Conservation (phyloP, 2,329 filamentous ascomycete genomes). For the Fusarium sp. region DNA sequence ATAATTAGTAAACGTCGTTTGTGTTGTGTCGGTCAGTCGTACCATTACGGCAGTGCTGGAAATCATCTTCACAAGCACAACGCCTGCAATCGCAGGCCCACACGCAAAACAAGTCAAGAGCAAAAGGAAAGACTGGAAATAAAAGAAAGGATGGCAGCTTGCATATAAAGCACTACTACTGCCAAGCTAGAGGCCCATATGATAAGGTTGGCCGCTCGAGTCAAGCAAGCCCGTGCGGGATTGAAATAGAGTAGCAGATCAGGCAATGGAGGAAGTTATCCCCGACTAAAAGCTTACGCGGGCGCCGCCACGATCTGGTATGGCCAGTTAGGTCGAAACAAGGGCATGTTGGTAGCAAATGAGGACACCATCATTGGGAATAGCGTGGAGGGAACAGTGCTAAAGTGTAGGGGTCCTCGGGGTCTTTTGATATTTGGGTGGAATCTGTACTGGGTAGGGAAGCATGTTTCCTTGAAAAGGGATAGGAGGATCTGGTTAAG, state of each 20-base stretch:
- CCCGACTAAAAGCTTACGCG: not conserved
- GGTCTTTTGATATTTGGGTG: not conserved
- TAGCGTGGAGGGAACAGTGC: not conserved
- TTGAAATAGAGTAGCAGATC: not conserved
- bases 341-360: not conserved
- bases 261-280: not conserved
- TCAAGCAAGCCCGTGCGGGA: not conserved
- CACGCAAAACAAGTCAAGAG: accelerated
- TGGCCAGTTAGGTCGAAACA: not conserved
- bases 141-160: not conserved
- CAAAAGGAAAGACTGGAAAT: too few relatives aligned
- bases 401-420: not conserved
- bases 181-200: not conserved
- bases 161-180: not conserved
- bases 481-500: too few relatives aligned
- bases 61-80: not conserved
- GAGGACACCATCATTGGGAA: not conserved
- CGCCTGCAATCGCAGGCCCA: not conserved
- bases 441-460: not conserved
- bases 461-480: not conserved
- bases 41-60: constrained; percentile 2
- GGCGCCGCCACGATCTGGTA: not conserved
- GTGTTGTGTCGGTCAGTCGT: too few relatives aligned
- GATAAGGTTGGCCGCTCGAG: not conserved
- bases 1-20: too few relatives aligned